phyloP scores from a whole-genome alignment of 2,329 filamentous ascomycete species.

The Fusarium marasasianum region DNA sequence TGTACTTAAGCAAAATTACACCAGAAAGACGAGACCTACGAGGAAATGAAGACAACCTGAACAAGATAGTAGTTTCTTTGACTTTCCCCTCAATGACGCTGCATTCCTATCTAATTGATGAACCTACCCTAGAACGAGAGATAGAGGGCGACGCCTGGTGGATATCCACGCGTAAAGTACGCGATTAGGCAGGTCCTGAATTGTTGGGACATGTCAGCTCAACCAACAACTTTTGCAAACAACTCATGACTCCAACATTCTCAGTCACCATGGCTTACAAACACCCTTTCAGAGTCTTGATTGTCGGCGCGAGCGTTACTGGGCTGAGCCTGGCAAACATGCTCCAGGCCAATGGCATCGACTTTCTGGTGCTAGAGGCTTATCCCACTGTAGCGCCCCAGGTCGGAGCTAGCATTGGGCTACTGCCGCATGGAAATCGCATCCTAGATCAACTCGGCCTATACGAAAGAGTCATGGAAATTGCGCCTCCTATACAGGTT shows the following conservation, averaged over 20 bases:
- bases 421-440: background rate
- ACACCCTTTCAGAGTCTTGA: background rate
- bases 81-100: too few relatives aligned
- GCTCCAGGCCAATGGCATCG: background rate
- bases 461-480: background rate
- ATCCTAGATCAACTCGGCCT: background rate
- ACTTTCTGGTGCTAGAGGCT: background rate
- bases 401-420: background rate
- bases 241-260: too few relatives aligned
- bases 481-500: background rate
- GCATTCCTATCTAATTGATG: background rate
- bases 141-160: background rate
- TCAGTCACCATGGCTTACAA: background rate
- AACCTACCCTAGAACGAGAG: background rate
- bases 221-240: background rate
- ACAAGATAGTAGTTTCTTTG: fast-evolving
- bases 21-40: fast-evolving
- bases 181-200: background rate
- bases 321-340: constrained; percentile 1
- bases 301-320: background rate
- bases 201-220: background rate
- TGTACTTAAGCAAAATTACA: fast-evolving
- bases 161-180: background rate
- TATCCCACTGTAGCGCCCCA: background rate
- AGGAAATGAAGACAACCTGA: fast-evolving